phyloP scores from a whole-genome alignment of 768 basidiomycete species.

The Podaxis rugospora region DNA sequence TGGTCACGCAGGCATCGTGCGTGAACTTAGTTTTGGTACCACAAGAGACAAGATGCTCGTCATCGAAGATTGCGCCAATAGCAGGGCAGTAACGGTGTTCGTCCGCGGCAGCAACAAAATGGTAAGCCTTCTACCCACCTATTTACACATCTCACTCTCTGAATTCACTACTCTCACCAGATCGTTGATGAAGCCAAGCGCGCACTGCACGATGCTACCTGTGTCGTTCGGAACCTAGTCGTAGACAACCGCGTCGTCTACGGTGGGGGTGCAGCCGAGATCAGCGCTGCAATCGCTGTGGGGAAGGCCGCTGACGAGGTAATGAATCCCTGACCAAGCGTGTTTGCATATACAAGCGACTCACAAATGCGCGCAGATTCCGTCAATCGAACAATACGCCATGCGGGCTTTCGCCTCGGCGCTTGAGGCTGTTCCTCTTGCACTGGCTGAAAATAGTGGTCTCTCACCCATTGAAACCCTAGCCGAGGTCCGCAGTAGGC shows the following conservation, averaged over 20 bases:
- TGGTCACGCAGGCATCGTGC: conserved; percentile 88
- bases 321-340: conserved; percentile 6
- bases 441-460: conserved; percentile 97
- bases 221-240: conserved; percentile 93
- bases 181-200: conserved; percentile 99
- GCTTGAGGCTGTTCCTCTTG: conserved; percentile 91
- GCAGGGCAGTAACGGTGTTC: conserved; percentile 94
- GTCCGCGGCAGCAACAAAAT: conserved; percentile 99
- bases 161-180: conserved; percentile 34
- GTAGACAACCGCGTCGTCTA: conserved; percentile 97
- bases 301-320: conserved; percentile 93
- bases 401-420: conserved; percentile 99
- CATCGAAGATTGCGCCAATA: conserved; percentile 98
- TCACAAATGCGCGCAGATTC: conserved; percentile 50
- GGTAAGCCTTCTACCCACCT: conserved; percentile 40
- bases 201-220: conserved; percentile 95
- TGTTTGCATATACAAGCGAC: not conserved
- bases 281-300: conserved; percentile 91
- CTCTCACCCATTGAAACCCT: conserved; percentile 94
- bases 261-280: conserved; percentile 97
- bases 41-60: conserved; percentile 99
- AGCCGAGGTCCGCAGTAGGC: conserved; percentile 91
- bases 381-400: conserved; percentile 98
- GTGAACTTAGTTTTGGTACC: conserved; percentile 94
- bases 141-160: not conserved